Conservation (phyloP, 1,284 basidiomycete species). For the Entoloma clypeatum region DNA sequence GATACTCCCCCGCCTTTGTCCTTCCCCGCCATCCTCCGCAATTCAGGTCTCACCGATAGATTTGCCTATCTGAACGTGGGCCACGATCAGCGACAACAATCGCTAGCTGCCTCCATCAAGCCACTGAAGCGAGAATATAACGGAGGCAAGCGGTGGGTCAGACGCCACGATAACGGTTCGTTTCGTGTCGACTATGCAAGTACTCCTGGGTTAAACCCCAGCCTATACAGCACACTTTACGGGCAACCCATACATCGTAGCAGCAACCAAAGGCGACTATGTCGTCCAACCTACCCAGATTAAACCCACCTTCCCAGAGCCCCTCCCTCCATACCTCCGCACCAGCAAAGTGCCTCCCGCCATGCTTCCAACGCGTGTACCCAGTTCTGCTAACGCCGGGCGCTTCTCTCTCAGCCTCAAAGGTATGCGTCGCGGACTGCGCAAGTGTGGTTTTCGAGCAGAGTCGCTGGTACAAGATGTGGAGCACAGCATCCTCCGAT, state of each 20-base stretch:
- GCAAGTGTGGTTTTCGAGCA: conserved; percentile 55
- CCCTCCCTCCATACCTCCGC: conserved; percentile 67
- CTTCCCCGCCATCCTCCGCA: conserved; percentile 65
- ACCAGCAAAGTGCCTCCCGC: conserved; percentile 48
- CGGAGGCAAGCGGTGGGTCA: conserved; percentile 72
- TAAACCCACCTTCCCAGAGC: conserved; percentile 66
- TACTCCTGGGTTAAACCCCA: conserved; percentile 6
- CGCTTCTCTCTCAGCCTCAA: conserved; percentile 72
- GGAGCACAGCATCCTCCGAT: conserved; percentile 58
- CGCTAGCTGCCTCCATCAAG: conserved; percentile 12
- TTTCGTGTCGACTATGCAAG: not conserved
- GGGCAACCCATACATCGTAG: conserved; percentile 66
- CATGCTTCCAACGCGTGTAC: conserved; percentile 39
- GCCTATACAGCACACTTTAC: conserved; percentile 53
- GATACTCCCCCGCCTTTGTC: conserved; percentile 39
- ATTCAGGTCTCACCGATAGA: conserved; percentile 46
- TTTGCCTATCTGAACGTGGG: conserved; percentile 47
- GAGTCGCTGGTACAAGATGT: conserved; percentile 60
- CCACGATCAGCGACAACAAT: conserved; percentile 14
- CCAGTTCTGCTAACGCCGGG: conserved; percentile 61
- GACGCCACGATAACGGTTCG: conserved; percentile 72
- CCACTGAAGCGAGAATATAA: conserved; percentile 44
- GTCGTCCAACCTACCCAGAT: conserved; percentile 40
- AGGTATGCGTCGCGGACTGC: conserved; percentile 65
- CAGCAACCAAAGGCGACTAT: conserved; percentile 56